Percentiles rank a stretch among this genome's conserved stretches.
These are phyloP conservation scores for Suhomyces vadensis DNA, from an alignment of 805 yeast genomes.

Conservation along the genomic window DNA sequence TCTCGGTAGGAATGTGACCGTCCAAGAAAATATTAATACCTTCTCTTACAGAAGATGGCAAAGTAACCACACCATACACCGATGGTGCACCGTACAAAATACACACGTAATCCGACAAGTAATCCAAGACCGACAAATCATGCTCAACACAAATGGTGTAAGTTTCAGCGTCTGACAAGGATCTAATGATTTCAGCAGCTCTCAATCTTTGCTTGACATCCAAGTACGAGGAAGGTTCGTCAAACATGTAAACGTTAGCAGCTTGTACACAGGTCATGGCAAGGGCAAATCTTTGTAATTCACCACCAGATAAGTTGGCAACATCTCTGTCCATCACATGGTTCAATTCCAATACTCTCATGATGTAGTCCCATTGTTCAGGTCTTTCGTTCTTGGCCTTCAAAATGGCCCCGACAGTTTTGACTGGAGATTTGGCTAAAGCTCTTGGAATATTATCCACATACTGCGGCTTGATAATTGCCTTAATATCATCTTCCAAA, in stretches of 20 bases:
- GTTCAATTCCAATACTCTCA: conserved; percentile 71
- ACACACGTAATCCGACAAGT: conserved; percentile 94
- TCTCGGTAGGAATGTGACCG: conserved; percentile 97
- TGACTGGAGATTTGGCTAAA: conserved; percentile 79
- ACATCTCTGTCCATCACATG: conserved; percentile 85
- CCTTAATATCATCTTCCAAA: conserved; percentile 89
- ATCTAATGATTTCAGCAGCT: conserved; percentile 93
- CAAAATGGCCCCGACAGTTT: conserved; percentile 81
- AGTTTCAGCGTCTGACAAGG: conserved; percentile 69
- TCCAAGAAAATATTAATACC: conserved; percentile 98
- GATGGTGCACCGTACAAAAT: conserved; percentile 97
- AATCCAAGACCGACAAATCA: conserved; percentile 96
- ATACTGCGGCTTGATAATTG: conserved; percentile 98
- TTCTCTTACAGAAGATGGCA: conserved; percentile 96
- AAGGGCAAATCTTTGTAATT: conserved; percentile 95
- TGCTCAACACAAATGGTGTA: conserved; percentile 98
- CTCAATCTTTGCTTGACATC: conserved; percentile 98
- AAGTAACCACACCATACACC: conserved; percentile 96
- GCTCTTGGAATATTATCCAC: conserved; percentile 98
- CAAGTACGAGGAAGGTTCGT: conserved; percentile 97
- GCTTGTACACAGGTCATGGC: conserved; percentile 95
- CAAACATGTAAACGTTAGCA: conserved; percentile 98
- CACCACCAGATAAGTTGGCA: conserved; percentile 93
- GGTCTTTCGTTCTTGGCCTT: conserved; percentile 75
- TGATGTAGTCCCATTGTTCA: conserved; percentile 62